These are phyloP conservation scores for Yarrowia sp. DNA, from an alignment of 805 yeast species.

Conservation along the genomic window DNA sequence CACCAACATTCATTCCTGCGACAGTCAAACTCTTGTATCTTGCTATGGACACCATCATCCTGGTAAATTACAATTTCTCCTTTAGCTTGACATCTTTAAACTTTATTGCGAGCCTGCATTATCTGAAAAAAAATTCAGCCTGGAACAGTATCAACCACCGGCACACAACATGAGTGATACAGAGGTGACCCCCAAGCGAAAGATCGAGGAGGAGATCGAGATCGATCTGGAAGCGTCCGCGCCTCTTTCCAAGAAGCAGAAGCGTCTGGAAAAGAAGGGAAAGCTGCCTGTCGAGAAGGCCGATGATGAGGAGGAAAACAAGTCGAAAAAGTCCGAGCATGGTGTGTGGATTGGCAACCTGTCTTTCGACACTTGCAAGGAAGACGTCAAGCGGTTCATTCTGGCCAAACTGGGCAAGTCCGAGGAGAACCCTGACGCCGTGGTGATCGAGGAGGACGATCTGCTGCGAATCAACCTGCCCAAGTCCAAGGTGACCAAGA, in stretches of 20 bases:
- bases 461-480: constrained; percentile 84
- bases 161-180: constrained; percentile 25
- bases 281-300: constrained; percentile 47
- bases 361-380: constrained; percentile 80
- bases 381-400: constrained; percentile 72
- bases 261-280: constrained; percentile 78
- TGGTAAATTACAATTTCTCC: too few relatives aligned
- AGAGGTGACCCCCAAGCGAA: constrained; percentile 9
- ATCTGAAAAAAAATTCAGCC: constrained; percentile 46
- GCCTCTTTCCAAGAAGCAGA: constrained; percentile 91
- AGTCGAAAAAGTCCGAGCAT: constrained; percentile 54
- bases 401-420: constrained; percentile 58
- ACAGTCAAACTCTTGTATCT: too few relatives aligned
- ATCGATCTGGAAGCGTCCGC: constrained; percentile 61
- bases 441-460: constrained; percentile 60
- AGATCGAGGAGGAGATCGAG: constrained; percentile 51
- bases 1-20: too few relatives aligned
- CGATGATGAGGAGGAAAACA: constrained; percentile 42
- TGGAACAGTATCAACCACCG: not conserved
- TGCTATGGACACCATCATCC: too few relatives aligned
- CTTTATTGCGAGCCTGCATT: constrained; percentile 49
- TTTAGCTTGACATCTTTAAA: constrained; percentile 42
- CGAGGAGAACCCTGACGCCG: constrained; percentile 45
- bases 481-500: constrained; percentile 62
- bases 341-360: constrained; percentile 97